Evolutionary conservation across 371 early-diverging fungal species (phyloP), one percentile per base, ranked within the genome.

Genomic region (Thermomucor indicae-seudaticae): DNA sequence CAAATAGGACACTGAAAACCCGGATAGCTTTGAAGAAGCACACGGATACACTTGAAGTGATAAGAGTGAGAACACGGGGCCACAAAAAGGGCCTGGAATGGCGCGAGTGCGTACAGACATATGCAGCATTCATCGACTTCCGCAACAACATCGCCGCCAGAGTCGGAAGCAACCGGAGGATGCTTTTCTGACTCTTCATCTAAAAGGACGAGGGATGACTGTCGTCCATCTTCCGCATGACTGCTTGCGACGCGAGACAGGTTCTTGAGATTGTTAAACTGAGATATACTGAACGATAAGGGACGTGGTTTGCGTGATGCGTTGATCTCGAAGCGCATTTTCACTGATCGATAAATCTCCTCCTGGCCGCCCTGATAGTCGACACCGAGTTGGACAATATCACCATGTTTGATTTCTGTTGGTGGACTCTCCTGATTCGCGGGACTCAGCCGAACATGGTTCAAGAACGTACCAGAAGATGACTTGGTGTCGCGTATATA

Each of bases 391-490:
- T 95, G 95, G 27, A 98, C 70, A 43, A 93, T 79, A 68, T 98
- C 97, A 24, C 93, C 93, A 78, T 95, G 92, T 58, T 89, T 88
- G 53, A 98, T 66, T 44, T 81, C 87, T 24, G 84, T 83, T 24
- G 94, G 89, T 52, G 81, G 64, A 50, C 91, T 91, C 64, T 95
- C 94, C 51, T 86, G 85, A 12, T 86, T 87, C 14, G 94, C 89
- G 11, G 94, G 88, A 40, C 89, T 85, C 20, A 98, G 72, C 6
- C 97, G 75, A 65, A 91, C 80, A 65, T 93, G 90, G 78, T 98
- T 98, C 37, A 97, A 74, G 64, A 97, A 98, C 10, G 98, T 98
- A 17, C 98, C 98, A 30, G 95, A 94, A 7, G 95, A 95, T 24
- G 92, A 91, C 46, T 91, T 92, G 19, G 92, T 91, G 69, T 98